Base-by-base conservation (phyloP, 176 grass and related monocot genomes). In the Tillandsia fasciculata region DNA sequence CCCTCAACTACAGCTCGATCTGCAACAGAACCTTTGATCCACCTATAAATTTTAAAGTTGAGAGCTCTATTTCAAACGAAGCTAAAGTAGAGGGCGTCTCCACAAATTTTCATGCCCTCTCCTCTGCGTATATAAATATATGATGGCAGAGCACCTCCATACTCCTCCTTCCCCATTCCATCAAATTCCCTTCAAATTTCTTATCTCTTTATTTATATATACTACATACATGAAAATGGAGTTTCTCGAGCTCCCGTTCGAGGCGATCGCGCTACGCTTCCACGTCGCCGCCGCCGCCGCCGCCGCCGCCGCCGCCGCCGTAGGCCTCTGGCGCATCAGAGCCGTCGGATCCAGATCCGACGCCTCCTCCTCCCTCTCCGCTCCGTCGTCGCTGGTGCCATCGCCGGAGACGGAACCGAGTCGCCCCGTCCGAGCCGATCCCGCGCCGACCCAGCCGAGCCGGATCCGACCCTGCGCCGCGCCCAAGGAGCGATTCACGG, bases 261-360 rank as follows among this genome's bases (percentile, higher is more conserved):
- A 92, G 56, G 83, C 86, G 47, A 70, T 85, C 24, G 82, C 84
- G 6, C 84, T 90, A 53, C 78, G 79, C 58, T 50, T 92, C 53
- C 63, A 87, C 74, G 79, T 86, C 52, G 47, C 90, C 20, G 76
- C 74, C 26, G 81, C 81, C 12, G 83, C 80, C 20, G 20, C 20
- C 20, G 20, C 20, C 20, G 20, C 0, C 20, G 20, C 20, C 20
- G 20, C 20, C 20, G 20, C 20, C 20, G 20, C 20, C 1, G 70
- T 91, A 0, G 84, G 89, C 13, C 53, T 97, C 71, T 97, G 93
- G 93, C 72, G 78, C 74, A 77, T 97, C 14, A 72, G 81, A 2
- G 63, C 71, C 22, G 76, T 74, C 54, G 76, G 68, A 20, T 0
- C 76, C 1, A 63, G 68, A 48, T 3, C 50, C 20, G 17, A 71